Conservation (phyloP, 768 basidiomycete species). For the Megacollybia marginata region DNA sequence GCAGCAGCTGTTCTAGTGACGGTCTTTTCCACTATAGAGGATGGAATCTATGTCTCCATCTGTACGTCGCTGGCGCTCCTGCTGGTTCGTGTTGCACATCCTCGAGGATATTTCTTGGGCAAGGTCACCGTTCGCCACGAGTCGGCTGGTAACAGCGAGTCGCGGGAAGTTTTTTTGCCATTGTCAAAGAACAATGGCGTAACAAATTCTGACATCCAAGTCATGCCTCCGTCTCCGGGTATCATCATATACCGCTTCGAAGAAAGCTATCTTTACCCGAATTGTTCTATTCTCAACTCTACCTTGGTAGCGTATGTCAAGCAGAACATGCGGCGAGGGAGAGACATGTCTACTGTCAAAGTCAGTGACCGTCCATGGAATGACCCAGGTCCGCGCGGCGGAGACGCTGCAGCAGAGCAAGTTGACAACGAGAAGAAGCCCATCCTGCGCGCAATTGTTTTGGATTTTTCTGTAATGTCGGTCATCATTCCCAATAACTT, state of each 20-base stretch:
- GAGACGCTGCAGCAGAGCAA: slow-evolving; percentile 38
- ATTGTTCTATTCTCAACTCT: slow-evolving; percentile 61
- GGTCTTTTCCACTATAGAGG: slow-evolving; percentile 89
- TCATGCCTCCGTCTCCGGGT: slow-evolving; percentile 77
- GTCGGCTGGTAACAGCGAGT: slow-evolving; percentile 22
- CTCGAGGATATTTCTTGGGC: slow-evolving; percentile 88
- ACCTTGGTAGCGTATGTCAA: slow-evolving; percentile 79
- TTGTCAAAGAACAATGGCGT: slow-evolving; percentile 48
- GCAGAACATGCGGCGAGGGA: slow-evolving; percentile 65
- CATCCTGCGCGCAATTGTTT: slow-evolving; percentile 73
- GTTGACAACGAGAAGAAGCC: slow-evolving; percentile 51
- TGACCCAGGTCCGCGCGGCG: slow-evolving; percentile 67
- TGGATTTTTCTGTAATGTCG: slow-evolving; percentile 85
- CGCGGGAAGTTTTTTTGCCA: slow-evolving; percentile 82
- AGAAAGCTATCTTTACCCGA: slow-evolving; percentile 85
- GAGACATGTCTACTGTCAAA: slow-evolving; percentile 57
- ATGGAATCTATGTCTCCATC: slow-evolving; percentile 87
- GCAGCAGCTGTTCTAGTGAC: slow-evolving; percentile 81
- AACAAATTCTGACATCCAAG: slow-evolving; percentile 61
- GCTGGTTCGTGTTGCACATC: slow-evolving; percentile 79
- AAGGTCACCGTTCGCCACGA: slow-evolving; percentile 56
- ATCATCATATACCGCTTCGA: slow-evolving; percentile 89
- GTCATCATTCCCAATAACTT: slow-evolving; percentile 10
- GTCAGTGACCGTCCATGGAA: slow-evolving; percentile 88
- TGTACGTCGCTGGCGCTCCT: slow-evolving; percentile 72